Base-by-base conservation (phyloP, 441 rosid genomes). In the Theobroma grandiflorum region DNA sequence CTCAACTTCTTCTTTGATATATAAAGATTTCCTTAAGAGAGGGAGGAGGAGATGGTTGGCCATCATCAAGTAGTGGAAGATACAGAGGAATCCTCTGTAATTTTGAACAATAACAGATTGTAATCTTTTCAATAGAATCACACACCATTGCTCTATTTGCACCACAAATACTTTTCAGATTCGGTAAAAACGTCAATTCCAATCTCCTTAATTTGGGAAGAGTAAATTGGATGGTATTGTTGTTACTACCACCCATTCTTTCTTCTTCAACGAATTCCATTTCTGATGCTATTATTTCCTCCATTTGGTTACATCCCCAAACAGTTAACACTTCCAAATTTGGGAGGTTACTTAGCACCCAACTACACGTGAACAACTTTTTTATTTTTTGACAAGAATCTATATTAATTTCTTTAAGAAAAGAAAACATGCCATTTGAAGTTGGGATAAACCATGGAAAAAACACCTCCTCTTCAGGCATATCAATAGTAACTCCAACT, bases 251-350 rank as follows among this genome's bases (percentile, higher is more conserved):
- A 26, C 31, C 20, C 6, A 4, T 57, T 8, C 59, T 16, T 16
- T 35, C 31, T 68, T 43, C n/a, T 4, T 75, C 80, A 0, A 1
- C 31, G 31, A 26, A 40, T 74, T 20, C 63, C 0, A 33, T 10
- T 2, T 14, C 42, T 26, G 49, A 71, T 71, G 57, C 70, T 45
- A 81, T 47, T 73, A 82, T 80, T 78, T 84, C 85, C 50, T 79
- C 81, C 69, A 82, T 8, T 0, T 0, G 3, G 0, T 9, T 2
- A 45, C 81, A 79, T 0, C 6, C 2, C 1, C 3, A 1, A 11
- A 81, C 47, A 0, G 15, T 4, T 76, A 82, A 69, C 43, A 7
- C 37, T 53, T 76, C 38, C 4, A 82, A 57, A 79, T 84, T 82
- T 11, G 7, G 57, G 31, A 26, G 31, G 31, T 26, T 26, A 26